Evolutionary conservation across 495 filamentous ascomycete genomes (phyloP), one percentile per base, ranked within the genome.

Genomic region (Penicillium robsamsonii): DNA sequence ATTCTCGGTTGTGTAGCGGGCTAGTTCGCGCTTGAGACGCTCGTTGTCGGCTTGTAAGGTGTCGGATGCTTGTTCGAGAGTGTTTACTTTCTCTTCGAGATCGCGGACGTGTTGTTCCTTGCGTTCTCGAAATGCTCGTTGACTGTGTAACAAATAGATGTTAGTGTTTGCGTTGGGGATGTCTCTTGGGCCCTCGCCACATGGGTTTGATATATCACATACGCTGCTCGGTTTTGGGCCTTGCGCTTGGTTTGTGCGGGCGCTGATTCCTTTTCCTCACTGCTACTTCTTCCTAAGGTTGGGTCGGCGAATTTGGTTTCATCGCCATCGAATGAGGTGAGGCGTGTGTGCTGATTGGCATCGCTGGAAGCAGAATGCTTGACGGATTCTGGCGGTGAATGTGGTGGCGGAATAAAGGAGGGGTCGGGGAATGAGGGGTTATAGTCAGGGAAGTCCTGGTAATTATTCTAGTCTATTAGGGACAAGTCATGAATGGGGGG

Each of bases 161-260:
- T 61, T 46, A 62, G 55, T 45, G 12, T 17, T 47, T 12, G 7
- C 18, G 24, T 40, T 30, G 33, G 25, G 20, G 12, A 30, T 17
- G 9, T 25, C 6, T 37, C 13, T 24, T 27, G 25, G 25, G 6
- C 6, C 25, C 20, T 17, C 42, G 48, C 20, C 30, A 38, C 25
- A 24, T 47, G 44, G 30, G 45, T 30, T 11, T 55, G 57, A 35
- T 57, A 40, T 59, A 20, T 62, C 59, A 85, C 90, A 68, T 87
- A 97, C 93, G 93, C 93, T 73, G 92, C 92, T 68, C 94, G 80
- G 59, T 98, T 98, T 75, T 98, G 93, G 46, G 90, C 93, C 74
- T 98, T 98, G 59, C 94, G 84, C 70, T 91, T 80, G 29, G 82
- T 88, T 67, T 96, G 91, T 24, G 89, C 89, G 1, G 91, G 90